Conservation (phyloP, 352 stramenopile genomes). For the Pythium guiyangense region DNA sequence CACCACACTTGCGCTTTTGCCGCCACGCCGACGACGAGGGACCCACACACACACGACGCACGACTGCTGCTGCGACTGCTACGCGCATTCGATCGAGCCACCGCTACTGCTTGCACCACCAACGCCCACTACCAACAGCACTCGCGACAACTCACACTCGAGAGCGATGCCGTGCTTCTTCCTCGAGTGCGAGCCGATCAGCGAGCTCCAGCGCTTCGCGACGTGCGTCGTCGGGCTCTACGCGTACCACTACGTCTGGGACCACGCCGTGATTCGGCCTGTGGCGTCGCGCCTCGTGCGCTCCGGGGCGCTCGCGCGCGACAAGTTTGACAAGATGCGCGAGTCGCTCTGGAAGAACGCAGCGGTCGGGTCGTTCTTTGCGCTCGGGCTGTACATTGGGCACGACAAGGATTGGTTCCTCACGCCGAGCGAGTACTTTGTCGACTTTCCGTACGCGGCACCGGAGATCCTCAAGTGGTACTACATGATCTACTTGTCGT, state of each 20-base stretch:
- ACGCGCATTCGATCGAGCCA: no score
- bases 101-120: no score
- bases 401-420: constrained; percentile 69
- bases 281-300: constrained; percentile 36
- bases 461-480: constrained; percentile 67
- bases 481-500: constrained; percentile 84
- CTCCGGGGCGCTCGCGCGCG: constrained; percentile 33
- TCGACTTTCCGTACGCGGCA: constrained; percentile 38
- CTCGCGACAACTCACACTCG: no score
- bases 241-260: constrained; percentile 67
- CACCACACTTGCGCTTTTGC: no score
- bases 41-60: no score
- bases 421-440: constrained; percentile 64
- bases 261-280: constrained; percentile 56
- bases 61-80: no score
- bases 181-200: constrained; percentile 44
- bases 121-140: no score
- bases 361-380: constrained; percentile 57
- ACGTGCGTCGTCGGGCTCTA: constrained; percentile 48
- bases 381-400: constrained; percentile 56
- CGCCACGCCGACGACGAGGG: no score
- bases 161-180: constrained; percentile 84
- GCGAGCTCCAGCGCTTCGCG: constrained; percentile 61
- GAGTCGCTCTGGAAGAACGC: constrained; percentile 84
- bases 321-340: constrained; percentile 80